Conservation (phyloP, 2,329 filamentous ascomycete species). For the Bimuria novae-zelandiae region DNA sequence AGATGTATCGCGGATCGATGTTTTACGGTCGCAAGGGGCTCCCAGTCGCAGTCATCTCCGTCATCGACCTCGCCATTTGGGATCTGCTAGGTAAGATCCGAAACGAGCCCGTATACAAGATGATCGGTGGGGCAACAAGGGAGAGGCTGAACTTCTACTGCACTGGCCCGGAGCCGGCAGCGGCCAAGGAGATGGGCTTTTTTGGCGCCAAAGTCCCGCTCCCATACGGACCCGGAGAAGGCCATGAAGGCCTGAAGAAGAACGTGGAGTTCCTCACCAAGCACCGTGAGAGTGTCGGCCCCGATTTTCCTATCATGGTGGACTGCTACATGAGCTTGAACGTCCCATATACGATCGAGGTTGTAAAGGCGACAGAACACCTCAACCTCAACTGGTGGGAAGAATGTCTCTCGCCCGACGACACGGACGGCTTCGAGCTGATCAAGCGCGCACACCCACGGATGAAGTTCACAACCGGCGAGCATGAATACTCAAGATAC, state of each 20-base stretch:
- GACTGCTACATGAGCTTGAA: slow-evolving; percentile 98
- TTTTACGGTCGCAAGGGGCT: slow-evolving; percentile 96
- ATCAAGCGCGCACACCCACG: slow-evolving; percentile 90
- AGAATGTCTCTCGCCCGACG: slow-evolving; percentile 88
- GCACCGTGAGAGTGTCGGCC: slow-evolving; percentile 82
- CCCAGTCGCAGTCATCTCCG: slow-evolving; percentile 87
- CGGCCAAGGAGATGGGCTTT: slow-evolving; percentile 86
- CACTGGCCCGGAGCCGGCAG: slow-evolving; percentile 81
- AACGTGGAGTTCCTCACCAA: slow-evolving; percentile 87
- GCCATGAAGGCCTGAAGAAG: slow-evolving; percentile 78
- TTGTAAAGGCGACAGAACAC: slow-evolving; percentile 80
- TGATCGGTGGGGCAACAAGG: slow-evolving; percentile 89
- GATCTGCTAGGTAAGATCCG: slow-evolving; percentile 89
- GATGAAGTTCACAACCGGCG: slow-evolving; percentile 92
- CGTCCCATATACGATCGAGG: slow-evolving; percentile 88
- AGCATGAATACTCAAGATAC: slow-evolving; percentile 93
- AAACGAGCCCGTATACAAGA: slow-evolving; percentile 90
- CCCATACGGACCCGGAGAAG: slow-evolving; percentile 88
- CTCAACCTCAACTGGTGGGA: slow-evolving; percentile 98
- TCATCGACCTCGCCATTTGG: slow-evolving; percentile 92
- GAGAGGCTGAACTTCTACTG: slow-evolving; percentile 90
- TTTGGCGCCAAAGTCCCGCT: slow-evolving; percentile 88
- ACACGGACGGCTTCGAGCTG: slow-evolving; percentile 86
- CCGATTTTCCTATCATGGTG: slow-evolving; percentile 90
- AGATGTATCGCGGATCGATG: slow-evolving; percentile 96